Conservation (phyloP, 768 basidiomycete species). For the Mycena alexandri region DNA sequence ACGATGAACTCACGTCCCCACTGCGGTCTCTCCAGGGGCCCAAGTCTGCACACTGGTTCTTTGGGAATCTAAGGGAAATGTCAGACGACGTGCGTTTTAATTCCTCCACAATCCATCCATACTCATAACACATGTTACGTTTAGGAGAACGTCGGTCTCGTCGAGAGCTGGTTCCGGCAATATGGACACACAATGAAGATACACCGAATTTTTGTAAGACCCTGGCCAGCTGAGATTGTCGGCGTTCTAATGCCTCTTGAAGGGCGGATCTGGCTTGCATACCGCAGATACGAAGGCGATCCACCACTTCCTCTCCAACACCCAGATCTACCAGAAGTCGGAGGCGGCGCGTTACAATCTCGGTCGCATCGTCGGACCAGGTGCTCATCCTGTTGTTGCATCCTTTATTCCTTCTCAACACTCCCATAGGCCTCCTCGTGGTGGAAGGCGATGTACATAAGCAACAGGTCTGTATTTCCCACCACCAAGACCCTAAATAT, state of each 20-base stretch:
- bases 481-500: background rate
- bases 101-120: background rate
- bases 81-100: constrained; percentile 38
- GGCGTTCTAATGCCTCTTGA: too few relatives aligned
- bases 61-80: constrained; percentile 47
- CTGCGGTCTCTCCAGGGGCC: constrained; percentile 53
- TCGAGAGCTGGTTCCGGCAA: constrained; percentile 61
- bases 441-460: constrained; percentile 43
- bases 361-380: constrained; percentile 22
- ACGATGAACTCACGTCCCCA: constrained; percentile 38
- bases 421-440: constrained; percentile 49
- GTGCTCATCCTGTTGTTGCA: background rate
- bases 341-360: constrained; percentile 43
- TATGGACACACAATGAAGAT: constrained; percentile 63
- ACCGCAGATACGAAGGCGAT: constrained; percentile 64
- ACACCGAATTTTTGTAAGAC: constrained; percentile 52
- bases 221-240: constrained; percentile 39
- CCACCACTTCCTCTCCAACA: constrained; percentile 61
- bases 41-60: constrained; percentile 45
- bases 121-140: background rate
- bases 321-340: constrained; percentile 59
- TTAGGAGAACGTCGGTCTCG: constrained; percentile 36
- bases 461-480: constrained; percentile 29
- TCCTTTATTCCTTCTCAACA: background rate
- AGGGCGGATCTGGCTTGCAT: constrained; percentile 44